phyloP scores from a whole-genome alignment of 2,329 filamentous ascomycete species.

The Aurifilum marmelostoma region DNA sequence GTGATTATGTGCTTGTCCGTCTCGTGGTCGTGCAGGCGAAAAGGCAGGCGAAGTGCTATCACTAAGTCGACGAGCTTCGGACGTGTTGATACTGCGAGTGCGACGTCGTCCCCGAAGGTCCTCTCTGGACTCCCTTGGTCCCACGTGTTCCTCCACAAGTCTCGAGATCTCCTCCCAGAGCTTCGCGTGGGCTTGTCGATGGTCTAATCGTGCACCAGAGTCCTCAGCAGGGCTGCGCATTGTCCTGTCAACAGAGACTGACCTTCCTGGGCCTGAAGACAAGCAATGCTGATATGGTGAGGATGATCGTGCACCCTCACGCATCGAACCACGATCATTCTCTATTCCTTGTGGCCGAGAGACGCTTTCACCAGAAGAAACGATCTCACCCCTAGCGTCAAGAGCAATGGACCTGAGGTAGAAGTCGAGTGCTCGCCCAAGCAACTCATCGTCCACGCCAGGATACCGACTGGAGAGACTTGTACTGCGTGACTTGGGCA shows the following conservation, averaged over 20 bases:
- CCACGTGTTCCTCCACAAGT: slow-evolving; percentile 16
- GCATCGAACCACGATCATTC: not conserved
- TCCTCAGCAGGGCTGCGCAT: no score
- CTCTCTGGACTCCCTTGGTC: not conserved
- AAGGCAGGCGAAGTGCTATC: not conserved
- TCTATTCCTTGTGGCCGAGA: not conserved
- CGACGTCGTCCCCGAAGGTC: slow-evolving; percentile 18
- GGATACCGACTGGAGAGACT: slow-evolving; percentile 33
- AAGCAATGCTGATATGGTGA: not conserved
- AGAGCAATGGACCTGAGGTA: slow-evolving; percentile 33
- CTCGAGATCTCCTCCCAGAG: slow-evolving; percentile 21
- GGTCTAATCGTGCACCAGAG: not conserved
- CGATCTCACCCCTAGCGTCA: slow-evolving; percentile 36
- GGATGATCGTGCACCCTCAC: not conserved
- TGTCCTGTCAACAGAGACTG: not conserved
- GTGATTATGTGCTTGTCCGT: not conserved
- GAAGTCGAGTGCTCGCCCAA: slow-evolving; percentile 26
- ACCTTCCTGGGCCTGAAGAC: not conserved
- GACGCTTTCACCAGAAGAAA: not conserved
- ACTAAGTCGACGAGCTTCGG: not conserved
- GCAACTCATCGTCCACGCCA: slow-evolving; percentile 1
- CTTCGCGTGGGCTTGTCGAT: slow-evolving; percentile 5
- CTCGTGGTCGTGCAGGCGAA: not conserved
- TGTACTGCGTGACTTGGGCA: slow-evolving; percentile 43
- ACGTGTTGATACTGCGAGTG: not conserved